Conservation (phyloP, 495 filamentous ascomycete species). For the Letharia columbiana region DNA sequence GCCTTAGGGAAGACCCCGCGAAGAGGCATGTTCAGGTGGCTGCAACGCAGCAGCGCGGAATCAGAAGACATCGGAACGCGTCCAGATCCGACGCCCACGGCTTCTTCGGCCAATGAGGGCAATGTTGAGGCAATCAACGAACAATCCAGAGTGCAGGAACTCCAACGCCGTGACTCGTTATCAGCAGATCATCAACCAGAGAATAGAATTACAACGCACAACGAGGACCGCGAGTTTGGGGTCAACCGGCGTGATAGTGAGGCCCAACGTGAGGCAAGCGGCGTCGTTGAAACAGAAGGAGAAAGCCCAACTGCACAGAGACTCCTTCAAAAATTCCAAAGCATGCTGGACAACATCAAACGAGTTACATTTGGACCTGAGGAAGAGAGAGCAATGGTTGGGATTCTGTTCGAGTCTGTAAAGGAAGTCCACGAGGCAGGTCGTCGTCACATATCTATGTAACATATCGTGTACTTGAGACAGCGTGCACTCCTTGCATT, state of each 20-base stretch:
- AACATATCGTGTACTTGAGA: not conserved
- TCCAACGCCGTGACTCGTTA: not conserved
- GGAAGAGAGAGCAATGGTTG: constrained; percentile 24
- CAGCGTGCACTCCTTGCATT: constrained; percentile 9
- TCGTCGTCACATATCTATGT: constrained; percentile 8
- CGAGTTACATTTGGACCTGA: constrained; percentile 20
- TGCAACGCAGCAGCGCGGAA: not conserved
- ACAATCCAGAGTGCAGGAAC: not conserved
- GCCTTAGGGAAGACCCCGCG: not conserved
- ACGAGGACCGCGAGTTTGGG: not conserved
- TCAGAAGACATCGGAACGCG: not conserved
- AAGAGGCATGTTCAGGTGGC: constrained; percentile 4
- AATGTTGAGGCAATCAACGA: not conserved
- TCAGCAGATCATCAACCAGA: not conserved
- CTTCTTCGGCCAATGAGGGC: not conserved
- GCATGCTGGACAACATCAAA: constrained; percentile 18
- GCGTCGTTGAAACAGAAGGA: not conserved
- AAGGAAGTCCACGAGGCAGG: constrained; percentile 24
- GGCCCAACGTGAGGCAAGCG: not conserved
- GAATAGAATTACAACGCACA: not conserved
- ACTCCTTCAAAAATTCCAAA: constrained; percentile 22
- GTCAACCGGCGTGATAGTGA: not conserved
- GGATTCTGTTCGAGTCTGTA: constrained; percentile 23
- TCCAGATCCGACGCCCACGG: not conserved
- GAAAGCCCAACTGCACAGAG: constrained; percentile 6